Base-by-base conservation (phyloP, 2,329 filamentous ascomycete species). In the Aspergillus sojae region DNA sequence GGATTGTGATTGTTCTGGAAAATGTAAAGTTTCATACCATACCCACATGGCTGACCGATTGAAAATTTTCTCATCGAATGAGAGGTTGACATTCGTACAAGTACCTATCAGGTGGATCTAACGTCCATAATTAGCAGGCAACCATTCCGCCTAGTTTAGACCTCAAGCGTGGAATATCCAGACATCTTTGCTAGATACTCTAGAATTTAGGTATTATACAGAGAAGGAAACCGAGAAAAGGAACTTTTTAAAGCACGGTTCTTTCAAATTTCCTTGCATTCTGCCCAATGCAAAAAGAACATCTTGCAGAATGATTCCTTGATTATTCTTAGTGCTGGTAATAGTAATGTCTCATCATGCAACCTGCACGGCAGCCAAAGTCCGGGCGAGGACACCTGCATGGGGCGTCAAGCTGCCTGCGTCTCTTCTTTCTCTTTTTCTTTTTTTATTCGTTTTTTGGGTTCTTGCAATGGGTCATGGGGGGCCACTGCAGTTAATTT, bases 401-500 rank as follows among this genome's bases (percentile, higher is more conserved):
- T 55, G 52, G 32, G 52, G 52, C 32, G 32, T 30, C n/a, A 34
- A 55, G 34, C 32, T 55, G 52, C 32, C 34, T 55, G 32, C 34
- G 34, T 36, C n/a, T 21, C 16, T 43, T 43, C 3, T 45, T 45
- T 7, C 21, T 21, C 9, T 21, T n/a, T 10, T 30, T 19, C 16
- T 41, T 45, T 45, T 36, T 41, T 45, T 32, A 39, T 57, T 26
- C 26, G 21, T 58, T 14, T 14, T 48, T 48, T 34, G 32, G 30
- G 30, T 30, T 39, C 26, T 55, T 23, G 32, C 7, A 48, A 50
- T 50, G 56, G 62, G 58, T 55, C 52, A 55, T 55, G 52, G 52
- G 52, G 52, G 52, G 52, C 32, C 32, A 55, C 52, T 55, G 32
- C 58, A 58, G 50, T 45, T 58, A 64, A 53, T 67, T 67, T 50